Evolutionary conservation across 129 eudicot genomes (phyloP).

Genomic region (Helianthus tuberosus): DNA sequence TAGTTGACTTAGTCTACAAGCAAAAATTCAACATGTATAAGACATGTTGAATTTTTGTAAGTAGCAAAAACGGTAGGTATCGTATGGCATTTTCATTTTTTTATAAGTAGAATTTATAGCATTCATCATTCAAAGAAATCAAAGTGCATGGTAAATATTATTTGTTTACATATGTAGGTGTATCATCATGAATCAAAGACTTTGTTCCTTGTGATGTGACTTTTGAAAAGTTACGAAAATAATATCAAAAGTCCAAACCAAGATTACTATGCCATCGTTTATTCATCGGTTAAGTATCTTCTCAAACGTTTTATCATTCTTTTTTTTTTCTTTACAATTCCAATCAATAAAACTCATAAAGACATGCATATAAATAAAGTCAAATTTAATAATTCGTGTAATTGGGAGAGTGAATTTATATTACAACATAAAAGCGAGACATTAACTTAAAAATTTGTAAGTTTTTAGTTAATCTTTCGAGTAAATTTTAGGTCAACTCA

Average conservation of each 20-base stretch:
- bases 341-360: too few relatives aligned
- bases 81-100: conserved; percentile 14
- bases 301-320: too few relatives aligned
- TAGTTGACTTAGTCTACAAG: conserved; percentile 15
- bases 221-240: background rate
- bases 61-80: background rate
- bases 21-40: conserved; percentile 21
- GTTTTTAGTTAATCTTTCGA: too few relatives aligned
- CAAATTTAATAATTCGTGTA: too few relatives aligned
- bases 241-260: conserved; percentile 5
- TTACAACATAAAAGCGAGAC: too few relatives aligned
- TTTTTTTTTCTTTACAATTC: too few relatives aligned
- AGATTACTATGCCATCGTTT: background rate
- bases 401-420: too few relatives aligned
- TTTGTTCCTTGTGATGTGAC: conserved; percentile 27
- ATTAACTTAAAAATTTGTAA: too few relatives aligned
- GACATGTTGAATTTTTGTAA: too few relatives aligned
- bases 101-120: background rate
- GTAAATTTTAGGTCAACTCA: too few relatives aligned
- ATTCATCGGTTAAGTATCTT: too few relatives aligned
- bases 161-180: conserved; percentile 25
- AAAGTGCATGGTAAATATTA: conserved; percentile 32
- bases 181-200: conserved; percentile 6
- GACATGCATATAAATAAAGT: too few relatives aligned
- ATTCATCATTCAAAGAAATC: conserved; percentile 17